Evolutionary conservation across 805 yeast genomes (phyloP), one percentile per base, ranked within the genome.

Genomic region (Yarrowia divulgata): DNA sequence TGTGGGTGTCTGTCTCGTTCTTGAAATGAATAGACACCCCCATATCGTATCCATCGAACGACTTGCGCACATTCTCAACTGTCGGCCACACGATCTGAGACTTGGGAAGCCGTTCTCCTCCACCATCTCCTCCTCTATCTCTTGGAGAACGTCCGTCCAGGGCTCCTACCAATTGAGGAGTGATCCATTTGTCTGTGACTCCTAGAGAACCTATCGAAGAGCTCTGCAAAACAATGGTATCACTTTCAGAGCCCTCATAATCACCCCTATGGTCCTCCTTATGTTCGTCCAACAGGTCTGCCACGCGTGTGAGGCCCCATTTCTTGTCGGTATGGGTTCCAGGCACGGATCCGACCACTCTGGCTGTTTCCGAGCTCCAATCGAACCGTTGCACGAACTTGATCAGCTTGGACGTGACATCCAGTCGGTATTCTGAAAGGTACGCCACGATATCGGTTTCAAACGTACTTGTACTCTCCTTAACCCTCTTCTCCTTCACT

Each of bases 21-120:
- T 82, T 82, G 75, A 81, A 83, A 72, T 85, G 87, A 1, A 86
- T 76, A 55, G 87, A 84, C 2, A 78, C 77, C 1, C 89, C 90
- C 1, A 87, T 80, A 1, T 71, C 74, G 71, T 78, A 81, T 2
- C 89, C 89, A 46, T 83, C 76, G 55, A 77, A 75, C 42, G 84
- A 81, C 9, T 73, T 55, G 0, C 79, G 74, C 2, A 86, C 76
- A 35, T 84, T 82, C 1, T 75, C 70, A 0, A 77, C 79, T 1
- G 85, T 76, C 1, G 89, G 88, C 73, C 74, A 86, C 0, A 86
- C 73, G 0, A 85, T 42, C 67, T 49, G 80, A 32, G 43, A 34
- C 14, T 9, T 13, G 3, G 50, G 69, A 5, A 32, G 42, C 13
- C 29, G 34, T 1, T 13, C 29, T 23, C 29, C 29, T 23, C 29